Evolutionary conservation across 2,329 filamentous ascomycete genomes (phyloP), one percentile per base, ranked within the genome.

Genomic region (Sporothrix globosa): DNA sequence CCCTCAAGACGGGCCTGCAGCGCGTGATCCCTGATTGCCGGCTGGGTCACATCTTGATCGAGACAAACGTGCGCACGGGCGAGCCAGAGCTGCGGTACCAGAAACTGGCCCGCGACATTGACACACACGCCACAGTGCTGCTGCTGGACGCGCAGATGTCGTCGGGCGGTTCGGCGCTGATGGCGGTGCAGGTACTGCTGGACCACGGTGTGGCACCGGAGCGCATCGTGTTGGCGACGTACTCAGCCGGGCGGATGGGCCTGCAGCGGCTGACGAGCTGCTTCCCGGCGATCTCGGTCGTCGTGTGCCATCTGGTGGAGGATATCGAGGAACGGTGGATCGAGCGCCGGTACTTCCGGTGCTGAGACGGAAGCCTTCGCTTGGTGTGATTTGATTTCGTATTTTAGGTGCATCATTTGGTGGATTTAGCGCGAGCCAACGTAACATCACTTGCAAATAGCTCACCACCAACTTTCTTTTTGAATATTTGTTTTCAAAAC

Each of bases 131-230:
- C 74, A 73, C 67, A 4, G 93, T 99, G 21, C 83, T 99, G 72
- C 83, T 99, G 9, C 83, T 98, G 24, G 96, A 98, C 79, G 90
- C 94, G 17, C 96, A 99, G 78, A 97, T 98, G 91, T 93, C 92
- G 34, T 94, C 91, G 72, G 96, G 96, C 56, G 95, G 94, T 48
- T 87, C 88, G 19, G 88, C 88, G 0, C 82, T 99, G 71, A 99
- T 99, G 96, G 93, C 96, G 0, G 94, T 98, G 54, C 91, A 96
- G 77, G 92, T 98, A n/a, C 83, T 99, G 68, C 89, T 97, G 19
- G 96, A 99, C 79, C 94, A 98, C 77, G 96, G 96, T 13, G 94
- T 98, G 7, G 82, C 88, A 6, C 90, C 96, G 77, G 87, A 92
- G 60, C 90, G 86, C 74, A 97, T 99, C 74, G 92, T 97, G 46